Conservation (phyloP, 2,329 filamentous ascomycete species). For the Cercospora sesami region DNA sequence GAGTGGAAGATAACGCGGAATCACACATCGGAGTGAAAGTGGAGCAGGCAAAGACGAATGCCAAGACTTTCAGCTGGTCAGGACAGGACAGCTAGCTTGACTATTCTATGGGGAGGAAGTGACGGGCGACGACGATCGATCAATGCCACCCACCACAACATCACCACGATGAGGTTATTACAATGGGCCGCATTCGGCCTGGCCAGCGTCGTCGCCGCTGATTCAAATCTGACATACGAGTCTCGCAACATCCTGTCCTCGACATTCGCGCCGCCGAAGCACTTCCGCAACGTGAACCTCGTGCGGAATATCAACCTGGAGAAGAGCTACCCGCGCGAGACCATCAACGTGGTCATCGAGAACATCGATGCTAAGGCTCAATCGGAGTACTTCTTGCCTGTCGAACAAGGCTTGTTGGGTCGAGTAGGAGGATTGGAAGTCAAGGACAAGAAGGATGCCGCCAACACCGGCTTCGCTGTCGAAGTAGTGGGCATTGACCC, state of each 20-base stretch:
- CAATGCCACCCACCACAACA: slow-evolving; percentile 13
- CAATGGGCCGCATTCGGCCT: slow-evolving; percentile 44
- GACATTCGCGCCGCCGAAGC: slow-evolving; percentile 77
- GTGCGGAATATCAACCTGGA: slow-evolving; percentile 88
- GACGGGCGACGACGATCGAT: not conserved
- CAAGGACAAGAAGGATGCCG: slow-evolving; percentile 81
- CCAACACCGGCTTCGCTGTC: slow-evolving; percentile 64
- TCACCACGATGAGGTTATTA: slow-evolving; percentile 35
- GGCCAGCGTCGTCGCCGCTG: slow-evolving; percentile 57
- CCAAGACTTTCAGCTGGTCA: slow-evolving; percentile 4
- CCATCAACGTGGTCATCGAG: slow-evolving; percentile 90
- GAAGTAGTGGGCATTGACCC: slow-evolving; percentile 63
- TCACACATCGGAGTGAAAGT: not conserved
- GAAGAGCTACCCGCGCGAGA: slow-evolving; percentile 87
- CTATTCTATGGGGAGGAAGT: not conserved
- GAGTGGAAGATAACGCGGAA: not conserved
- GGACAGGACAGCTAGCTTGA: slow-evolving; percentile 10
- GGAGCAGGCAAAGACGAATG: not conserved
- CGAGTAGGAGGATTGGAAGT: slow-evolving; percentile 85
- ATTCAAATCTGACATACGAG: slow-evolving; percentile 59
- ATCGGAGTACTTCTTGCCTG: slow-evolving; percentile 87
- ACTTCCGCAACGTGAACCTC: slow-evolving; percentile 91
- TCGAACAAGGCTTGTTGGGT: slow-evolving; percentile 72
- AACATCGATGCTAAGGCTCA: slow-evolving; percentile 79
- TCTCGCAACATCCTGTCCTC: slow-evolving; percentile 51